These are phyloP conservation scores for Fraxinus nigra DNA, from an alignment of 305 asterid species.

Conservation along the genomic window DNA sequence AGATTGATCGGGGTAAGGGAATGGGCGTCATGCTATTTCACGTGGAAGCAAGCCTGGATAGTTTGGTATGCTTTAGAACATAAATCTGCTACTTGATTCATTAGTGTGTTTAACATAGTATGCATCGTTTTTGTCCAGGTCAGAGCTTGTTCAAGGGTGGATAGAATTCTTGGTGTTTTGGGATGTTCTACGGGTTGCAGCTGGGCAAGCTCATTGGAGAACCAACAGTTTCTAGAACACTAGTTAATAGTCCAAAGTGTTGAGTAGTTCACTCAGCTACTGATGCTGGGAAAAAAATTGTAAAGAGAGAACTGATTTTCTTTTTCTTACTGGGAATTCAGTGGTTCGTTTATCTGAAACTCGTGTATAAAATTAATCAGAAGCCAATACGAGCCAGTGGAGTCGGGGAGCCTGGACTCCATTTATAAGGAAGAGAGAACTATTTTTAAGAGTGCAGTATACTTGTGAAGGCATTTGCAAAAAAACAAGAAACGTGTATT, in stretches of 20 bases:
- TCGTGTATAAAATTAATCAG: slow-evolving; percentile 24
- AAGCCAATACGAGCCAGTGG: slow-evolving; percentile 22
- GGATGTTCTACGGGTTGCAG: slow-evolving; percentile 97
- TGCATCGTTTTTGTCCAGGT: slow-evolving; percentile 36
- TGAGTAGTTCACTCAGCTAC: slow-evolving; percentile 31
- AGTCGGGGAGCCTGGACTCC: slow-evolving; percentile 39
- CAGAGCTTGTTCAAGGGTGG: slow-evolving; percentile 65
- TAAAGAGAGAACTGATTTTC: slow-evolving; percentile 22
- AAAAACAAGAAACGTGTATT: not conserved
- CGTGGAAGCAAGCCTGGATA: slow-evolving; percentile 72
- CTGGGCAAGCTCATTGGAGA: slow-evolving; percentile 58
- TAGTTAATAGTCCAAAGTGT: slow-evolving; percentile 25
- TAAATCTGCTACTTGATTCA: not conserved
- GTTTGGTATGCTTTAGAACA: slow-evolving; percentile 52
- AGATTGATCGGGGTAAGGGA: slow-evolving; percentile 65
- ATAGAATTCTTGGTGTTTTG: slow-evolving; percentile 70
- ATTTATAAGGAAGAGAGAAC: slow-evolving; percentile 47
- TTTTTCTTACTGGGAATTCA: slow-evolving; percentile 7
- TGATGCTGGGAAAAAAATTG: slow-evolving; percentile 46
- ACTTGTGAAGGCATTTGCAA: slow-evolving; percentile 45
- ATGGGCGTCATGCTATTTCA: slow-evolving; percentile 77
- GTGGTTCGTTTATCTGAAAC: slow-evolving; percentile 19
- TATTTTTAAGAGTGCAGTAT: slow-evolving; percentile 33
- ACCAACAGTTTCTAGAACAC: slow-evolving; percentile 59
- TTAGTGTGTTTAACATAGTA: not conserved